Conservation (phyloP, 2,329 filamentous ascomycete genomes). For the Pezizomycotina sp. region DNA sequence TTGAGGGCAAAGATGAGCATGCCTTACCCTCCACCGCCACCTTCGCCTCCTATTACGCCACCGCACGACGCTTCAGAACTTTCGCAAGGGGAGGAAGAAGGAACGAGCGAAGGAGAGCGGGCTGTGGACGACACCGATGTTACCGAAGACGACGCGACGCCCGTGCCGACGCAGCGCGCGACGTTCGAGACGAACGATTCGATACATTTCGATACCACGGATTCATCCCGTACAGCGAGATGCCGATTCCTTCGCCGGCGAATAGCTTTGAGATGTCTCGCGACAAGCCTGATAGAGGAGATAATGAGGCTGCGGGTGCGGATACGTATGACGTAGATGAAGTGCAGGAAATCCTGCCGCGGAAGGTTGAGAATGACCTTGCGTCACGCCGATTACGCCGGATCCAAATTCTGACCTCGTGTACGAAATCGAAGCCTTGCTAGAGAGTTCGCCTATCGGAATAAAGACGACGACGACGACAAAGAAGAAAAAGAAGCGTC, state of each 20-base stretch:
- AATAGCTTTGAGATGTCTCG: too few relatives aligned
- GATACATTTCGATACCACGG: too few relatives aligned
- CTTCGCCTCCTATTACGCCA: slow-evolving; percentile 17
- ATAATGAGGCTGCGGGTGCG: too few relatives aligned
- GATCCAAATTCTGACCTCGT: slow-evolving; percentile 18
- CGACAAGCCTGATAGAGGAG: too few relatives aligned
- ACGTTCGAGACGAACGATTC: too few relatives aligned
- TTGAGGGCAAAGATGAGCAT: slow-evolving; percentile 10
- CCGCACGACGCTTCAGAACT: slow-evolving; percentile 2
- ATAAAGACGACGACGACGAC: slow-evolving; percentile 5
- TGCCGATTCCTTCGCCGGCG: too few relatives aligned
- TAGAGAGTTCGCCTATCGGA: slow-evolving; percentile 11
- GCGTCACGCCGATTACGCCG: slow-evolving; percentile 9
- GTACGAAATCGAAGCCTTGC: slow-evolving; percentile 14
- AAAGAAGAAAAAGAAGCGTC: too few relatives aligned
- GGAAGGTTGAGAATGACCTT: too few relatives aligned
- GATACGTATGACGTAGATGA: too few relatives aligned
- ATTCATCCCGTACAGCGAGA: too few relatives aligned
- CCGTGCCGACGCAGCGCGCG: too few relatives aligned
- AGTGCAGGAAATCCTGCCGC: too few relatives aligned
- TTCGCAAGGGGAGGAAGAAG: not conserved
- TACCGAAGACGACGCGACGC: slow-evolving; percentile 4
- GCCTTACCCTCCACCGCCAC: slow-evolving; percentile 8
- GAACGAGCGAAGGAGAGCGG: not conserved
- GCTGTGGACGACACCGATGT: slow-evolving; percentile 1